Evolutionary conservation across 2,329 filamentous ascomycete species (phyloP).

Genomic region (Hypocrella siamensis): DNA sequence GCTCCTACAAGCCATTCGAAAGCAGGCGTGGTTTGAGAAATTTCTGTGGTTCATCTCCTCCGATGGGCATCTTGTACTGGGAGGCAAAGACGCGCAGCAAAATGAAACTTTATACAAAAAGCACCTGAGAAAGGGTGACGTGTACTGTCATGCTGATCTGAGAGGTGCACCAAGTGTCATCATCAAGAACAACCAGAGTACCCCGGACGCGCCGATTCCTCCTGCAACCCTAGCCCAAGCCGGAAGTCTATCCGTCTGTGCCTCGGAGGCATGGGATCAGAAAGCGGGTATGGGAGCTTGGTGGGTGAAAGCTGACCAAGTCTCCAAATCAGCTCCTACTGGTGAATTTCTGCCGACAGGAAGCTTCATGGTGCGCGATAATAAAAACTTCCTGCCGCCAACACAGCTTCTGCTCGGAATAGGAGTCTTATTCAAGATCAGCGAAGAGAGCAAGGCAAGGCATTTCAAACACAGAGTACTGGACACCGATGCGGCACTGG

Average conservation of each 20-base stretch:
- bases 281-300: slow-evolving; percentile 92
- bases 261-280: slow-evolving; percentile 85
- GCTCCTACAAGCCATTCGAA: slow-evolving; percentile 65
- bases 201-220: slow-evolving; percentile 72
- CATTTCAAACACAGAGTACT: slow-evolving; percentile 53
- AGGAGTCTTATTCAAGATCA: slow-evolving; percentile 75
- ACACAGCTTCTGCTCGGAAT: slow-evolving; percentile 79
- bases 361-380: slow-evolving; percentile 65
- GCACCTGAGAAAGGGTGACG: slow-evolving; percentile 74
- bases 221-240: slow-evolving; percentile 86
- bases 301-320: slow-evolving; percentile 86
- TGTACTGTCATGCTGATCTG: slow-evolving; percentile 84
- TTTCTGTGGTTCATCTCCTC: slow-evolving; percentile 92
- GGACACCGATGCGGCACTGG: slow-evolving; percentile 9
- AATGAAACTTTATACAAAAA: slow-evolving; percentile 83
- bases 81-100: slow-evolving; percentile 76
- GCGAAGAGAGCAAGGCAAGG: slow-evolving; percentile 67
- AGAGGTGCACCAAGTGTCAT: slow-evolving; percentile 72
- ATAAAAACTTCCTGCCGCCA: slow-evolving; percentile 84
- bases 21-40: slow-evolving; percentile 92
- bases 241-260: slow-evolving; percentile 68
- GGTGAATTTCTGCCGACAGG: slow-evolving; percentile 71
- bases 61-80: slow-evolving; percentile 85
- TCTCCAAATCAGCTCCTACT: slow-evolving; percentile 66
- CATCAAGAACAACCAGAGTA: slow-evolving; percentile 72